phyloP scores from a whole-genome alignment of 2,329 filamentous ascomycete species.

The Trichoderma sp. region DNA sequence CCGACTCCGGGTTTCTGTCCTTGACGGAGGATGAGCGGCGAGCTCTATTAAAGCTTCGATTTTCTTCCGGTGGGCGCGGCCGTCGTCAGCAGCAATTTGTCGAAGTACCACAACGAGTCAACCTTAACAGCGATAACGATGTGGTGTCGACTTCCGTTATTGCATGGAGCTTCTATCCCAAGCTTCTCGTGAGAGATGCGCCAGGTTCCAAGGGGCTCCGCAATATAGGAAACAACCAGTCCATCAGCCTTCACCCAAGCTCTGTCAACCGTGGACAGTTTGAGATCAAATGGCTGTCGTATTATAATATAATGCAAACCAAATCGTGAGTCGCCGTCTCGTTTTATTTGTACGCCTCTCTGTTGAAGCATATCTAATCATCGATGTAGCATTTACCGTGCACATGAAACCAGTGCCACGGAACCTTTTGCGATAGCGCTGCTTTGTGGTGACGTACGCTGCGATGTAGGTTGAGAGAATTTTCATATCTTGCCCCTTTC shows the following conservation, averaged over 20 bases:
- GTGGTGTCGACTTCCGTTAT: slow-evolving; percentile 75
- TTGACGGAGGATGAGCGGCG: slow-evolving; percentile 71
- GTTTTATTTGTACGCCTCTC: not conserved
- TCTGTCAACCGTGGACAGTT: slow-evolving; percentile 77
- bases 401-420: slow-evolving; percentile 79
- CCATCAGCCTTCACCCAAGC: slow-evolving; percentile 79
- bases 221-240: slow-evolving; percentile 90
- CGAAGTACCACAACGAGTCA: slow-evolving; percentile 71
- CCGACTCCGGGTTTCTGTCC: slow-evolving; percentile 78
- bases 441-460: slow-evolving; percentile 83
- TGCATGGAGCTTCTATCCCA: slow-evolving; percentile 94
- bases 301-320: slow-evolving; percentile 96
- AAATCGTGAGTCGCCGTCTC: slow-evolving; percentile 57
- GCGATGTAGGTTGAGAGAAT: slow-evolving; percentile 58
- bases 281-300: slow-evolving; percentile 78
- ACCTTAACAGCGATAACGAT: slow-evolving; percentile 77
- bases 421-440: slow-evolving; percentile 81
- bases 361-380: slow-evolving; percentile 17
- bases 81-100: slow-evolving; percentile 73
- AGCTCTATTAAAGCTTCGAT: slow-evolving; percentile 65
- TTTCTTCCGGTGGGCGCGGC: slow-evolving; percentile 47
- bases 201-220: slow-evolving; percentile 70
- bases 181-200: slow-evolving; percentile 77
- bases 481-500: not conserved
- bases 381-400: slow-evolving; percentile 68